phyloP scores from a whole-genome alignment of 768 basidiomycete species.

The Suillus decipiens region DNA sequence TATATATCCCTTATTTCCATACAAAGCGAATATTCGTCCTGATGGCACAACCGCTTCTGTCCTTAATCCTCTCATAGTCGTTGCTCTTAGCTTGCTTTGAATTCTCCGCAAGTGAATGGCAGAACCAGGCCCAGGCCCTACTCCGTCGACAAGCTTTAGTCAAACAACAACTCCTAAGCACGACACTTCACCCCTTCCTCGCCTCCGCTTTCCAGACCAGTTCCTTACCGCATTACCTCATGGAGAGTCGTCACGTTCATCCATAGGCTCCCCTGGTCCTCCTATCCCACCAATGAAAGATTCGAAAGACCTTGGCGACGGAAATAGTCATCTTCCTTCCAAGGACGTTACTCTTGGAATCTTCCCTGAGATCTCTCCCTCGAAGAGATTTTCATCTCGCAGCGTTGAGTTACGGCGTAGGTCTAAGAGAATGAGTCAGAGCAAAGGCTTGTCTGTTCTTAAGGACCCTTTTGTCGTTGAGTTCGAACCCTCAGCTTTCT shows the following conservation, averaged over 20 bases:
- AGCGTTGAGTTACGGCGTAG: conserved; percentile 23
- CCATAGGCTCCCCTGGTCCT: conserved; percentile 21
- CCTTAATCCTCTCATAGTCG: conserved; percentile 5
- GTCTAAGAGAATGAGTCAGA: conserved; percentile 19
- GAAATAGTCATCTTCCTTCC: conserved; percentile 24
- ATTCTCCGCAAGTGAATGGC: conserved; percentile 28
- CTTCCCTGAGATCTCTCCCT: conserved; percentile 9
- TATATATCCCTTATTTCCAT: conserved; percentile 5
- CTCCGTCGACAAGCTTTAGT: conserved; percentile 21
- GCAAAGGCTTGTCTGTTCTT: conserved; percentile 18
- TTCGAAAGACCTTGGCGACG: conserved; percentile 16
- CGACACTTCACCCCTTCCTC: conserved; percentile 23
- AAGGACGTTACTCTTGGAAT: conserved; percentile 14
- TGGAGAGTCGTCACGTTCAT: conserved; percentile 34
- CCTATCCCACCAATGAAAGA: conserved; percentile 18
- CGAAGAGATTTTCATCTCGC: conserved; percentile 20
- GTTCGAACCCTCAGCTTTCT: conserved; percentile 50
- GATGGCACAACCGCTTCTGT: neutral
- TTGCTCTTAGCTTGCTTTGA: neutral
- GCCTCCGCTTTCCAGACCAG: conserved; percentile 37
- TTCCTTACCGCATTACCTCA: conserved; percentile 28
- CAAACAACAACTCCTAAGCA: conserved; percentile 18
- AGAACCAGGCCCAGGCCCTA: conserved; percentile 29
- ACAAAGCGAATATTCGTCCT: neutral
- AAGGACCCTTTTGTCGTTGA: conserved; percentile 34